Percentiles rank a stretch among this genome's conserved stretches.
phyloP scores from a whole-genome alignment of 257 asterid species.

The Echites panduratus region DNA sequence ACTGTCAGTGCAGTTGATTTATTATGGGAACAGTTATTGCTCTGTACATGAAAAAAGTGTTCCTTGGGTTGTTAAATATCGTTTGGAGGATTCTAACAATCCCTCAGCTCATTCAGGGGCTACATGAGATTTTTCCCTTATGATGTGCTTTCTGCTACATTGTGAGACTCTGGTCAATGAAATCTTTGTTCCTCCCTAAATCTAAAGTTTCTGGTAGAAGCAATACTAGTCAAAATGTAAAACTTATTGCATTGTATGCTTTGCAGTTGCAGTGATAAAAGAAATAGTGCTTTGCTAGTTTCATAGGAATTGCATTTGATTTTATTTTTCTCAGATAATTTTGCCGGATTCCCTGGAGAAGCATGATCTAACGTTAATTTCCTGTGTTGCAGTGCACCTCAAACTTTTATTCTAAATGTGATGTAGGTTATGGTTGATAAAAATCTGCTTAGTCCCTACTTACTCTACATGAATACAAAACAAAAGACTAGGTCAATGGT shows the following conservation, averaged over 20 bases:
- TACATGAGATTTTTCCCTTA: not conserved
- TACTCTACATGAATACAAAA: not conserved
- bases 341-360: not conserved
- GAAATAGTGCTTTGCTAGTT: too few species aligned
- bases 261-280: too few species aligned
- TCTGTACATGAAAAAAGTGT: too few species aligned
- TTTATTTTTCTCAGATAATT: not conserved
- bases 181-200: not conserved
- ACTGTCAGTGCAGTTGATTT: too few species aligned
- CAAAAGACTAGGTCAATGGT: not conserved
- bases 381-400: too few species aligned
- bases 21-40: too few species aligned
- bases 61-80: too few species aligned
- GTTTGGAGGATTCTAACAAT: too few species aligned
- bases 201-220: not conserved
- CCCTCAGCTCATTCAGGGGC: too few species aligned
- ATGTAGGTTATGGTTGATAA: too few species aligned
- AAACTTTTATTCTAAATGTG: too few species aligned
- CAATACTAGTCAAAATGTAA: not conserved
- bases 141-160: not conserved
- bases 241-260: not conserved
- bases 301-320: not conserved
- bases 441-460: not conserved
- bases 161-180: not conserved
- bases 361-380: not conserved